A percentile compares a stretch with the other conserved stretches of the same genome.
Evolutionary conservation across 2,329 filamentous ascomycete species (phyloP).

Genomic region (Sphaerostilbella broomeana): DNA sequence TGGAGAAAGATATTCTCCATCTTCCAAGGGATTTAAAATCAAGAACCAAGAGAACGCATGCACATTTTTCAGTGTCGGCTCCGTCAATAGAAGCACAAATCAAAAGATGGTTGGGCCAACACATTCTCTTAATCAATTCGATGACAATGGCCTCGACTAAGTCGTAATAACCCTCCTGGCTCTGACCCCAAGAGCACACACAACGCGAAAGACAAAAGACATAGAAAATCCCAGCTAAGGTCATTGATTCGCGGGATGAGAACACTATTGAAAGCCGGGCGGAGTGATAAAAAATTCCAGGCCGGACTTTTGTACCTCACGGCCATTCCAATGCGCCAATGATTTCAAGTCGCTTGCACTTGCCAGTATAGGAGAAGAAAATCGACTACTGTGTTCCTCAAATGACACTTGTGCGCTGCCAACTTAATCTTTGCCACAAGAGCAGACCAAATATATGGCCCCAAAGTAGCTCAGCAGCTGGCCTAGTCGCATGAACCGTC

Average conservation of each 20-base stretch:
- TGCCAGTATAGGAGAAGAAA: conserved; percentile 24
- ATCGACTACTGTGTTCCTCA: conserved; percentile 12
- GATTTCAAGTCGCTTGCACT: conserved; percentile 26
- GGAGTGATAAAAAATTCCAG: conserved; percentile 7
- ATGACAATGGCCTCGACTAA: neutral
- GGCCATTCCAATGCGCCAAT: conserved; percentile 21
- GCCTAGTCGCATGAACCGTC: conserved; percentile 11
- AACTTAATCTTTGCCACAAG: conserved; percentile 7
- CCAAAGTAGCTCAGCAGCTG: conserved; percentile 8
- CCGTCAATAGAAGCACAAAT: too few relatives aligned
- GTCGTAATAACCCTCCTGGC: neutral
- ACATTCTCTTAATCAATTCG: neutral
- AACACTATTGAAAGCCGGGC: conserved; percentile 15
- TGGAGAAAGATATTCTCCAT: too few relatives aligned
- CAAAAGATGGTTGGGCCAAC: too few relatives aligned
- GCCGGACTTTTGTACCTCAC: conserved; percentile 23
- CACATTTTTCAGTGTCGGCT: too few relatives aligned
- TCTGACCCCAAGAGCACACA: neutral
- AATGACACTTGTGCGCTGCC: conserved; percentile 8
- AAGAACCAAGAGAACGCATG: too few relatives aligned
- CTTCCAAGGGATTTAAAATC: too few relatives aligned
- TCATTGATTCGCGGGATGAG: conserved; percentile 6
- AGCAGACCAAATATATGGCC: conserved; percentile 7
- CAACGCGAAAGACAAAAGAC: neutral
- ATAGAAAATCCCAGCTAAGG: neutral